A percentile compares a stretch with the other conserved stretches of the same genome.
Evolutionary conservation across 345 rosid genomes (phyloP).

Genomic region (Eucalyptus curtisii): DNA sequence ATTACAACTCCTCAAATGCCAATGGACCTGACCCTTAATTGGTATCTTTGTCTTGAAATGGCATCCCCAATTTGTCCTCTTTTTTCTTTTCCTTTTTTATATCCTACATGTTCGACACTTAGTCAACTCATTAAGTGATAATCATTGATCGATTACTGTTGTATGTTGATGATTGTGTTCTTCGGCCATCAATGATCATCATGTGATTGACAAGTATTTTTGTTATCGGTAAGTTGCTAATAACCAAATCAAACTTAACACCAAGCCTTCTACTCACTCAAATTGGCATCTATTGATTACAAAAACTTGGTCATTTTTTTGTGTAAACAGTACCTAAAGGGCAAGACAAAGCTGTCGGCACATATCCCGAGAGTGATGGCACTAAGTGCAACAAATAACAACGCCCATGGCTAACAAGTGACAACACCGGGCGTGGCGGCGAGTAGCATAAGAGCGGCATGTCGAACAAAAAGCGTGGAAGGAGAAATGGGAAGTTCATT

Average conservation of each 20-base stretch:
- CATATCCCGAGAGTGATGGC: not conserved
- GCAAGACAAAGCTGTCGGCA: not conserved
- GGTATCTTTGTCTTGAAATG: not conserved
- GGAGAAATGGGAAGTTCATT: too few relatives aligned
- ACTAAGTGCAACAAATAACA: not conserved
- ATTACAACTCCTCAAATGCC: not conserved
- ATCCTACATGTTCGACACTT: rapidly evolving
- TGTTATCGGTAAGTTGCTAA: not conserved
- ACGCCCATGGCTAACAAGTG: not conserved
- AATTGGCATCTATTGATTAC: not conserved
- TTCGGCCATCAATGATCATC: not conserved
- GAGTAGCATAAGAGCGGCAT: too few relatives aligned
- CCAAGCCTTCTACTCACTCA: not conserved
- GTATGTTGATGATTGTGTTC: not conserved
- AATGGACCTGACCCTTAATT: not conserved
- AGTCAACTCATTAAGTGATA: not conserved
- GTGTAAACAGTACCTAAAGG: not conserved
- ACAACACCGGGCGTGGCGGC: not conserved
- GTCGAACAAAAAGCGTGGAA: too few relatives aligned
- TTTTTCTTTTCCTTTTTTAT: too few relatives aligned
- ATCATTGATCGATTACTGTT: rapidly evolving
- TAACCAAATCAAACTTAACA: too few relatives aligned
- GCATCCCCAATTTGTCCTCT: not conserved
- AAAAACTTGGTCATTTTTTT: not conserved
- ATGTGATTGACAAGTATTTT: not conserved